These are phyloP conservation scores for Orbilia oligospora DNA, from an alignment of 2,329 filamentous ascomycete species.

Conservation along the genomic window DNA sequence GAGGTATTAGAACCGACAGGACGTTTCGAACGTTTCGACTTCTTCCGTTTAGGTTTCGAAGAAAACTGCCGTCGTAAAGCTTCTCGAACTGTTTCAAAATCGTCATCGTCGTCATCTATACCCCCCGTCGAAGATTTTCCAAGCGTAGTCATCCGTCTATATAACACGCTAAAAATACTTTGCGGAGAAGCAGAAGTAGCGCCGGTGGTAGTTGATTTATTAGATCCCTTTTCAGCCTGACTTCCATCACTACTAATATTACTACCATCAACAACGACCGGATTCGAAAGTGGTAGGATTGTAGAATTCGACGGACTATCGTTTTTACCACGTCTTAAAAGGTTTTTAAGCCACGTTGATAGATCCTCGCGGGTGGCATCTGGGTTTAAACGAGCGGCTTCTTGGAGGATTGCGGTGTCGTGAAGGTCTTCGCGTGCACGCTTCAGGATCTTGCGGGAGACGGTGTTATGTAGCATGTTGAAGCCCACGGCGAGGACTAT, in stretches of 20 bases:
- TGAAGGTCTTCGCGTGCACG: slow-evolving; percentile 51
- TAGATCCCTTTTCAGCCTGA: slow-evolving; percentile 35
- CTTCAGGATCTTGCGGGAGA: slow-evolving; percentile 59
- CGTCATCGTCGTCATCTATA: slow-evolving; percentile 62
- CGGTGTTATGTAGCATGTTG: slow-evolving; percentile 70
- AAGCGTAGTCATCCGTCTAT: slow-evolving; percentile 44
- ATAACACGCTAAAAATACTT: slow-evolving; percentile 40
- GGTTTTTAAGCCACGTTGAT: slow-evolving; percentile 38
- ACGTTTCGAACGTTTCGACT: not conserved
- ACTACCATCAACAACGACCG: slow-evolving; percentile 57
- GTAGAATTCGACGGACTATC: slow-evolving; percentile 45
- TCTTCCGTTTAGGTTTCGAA: slow-evolving; percentile 38
- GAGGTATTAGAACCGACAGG: slow-evolving; percentile 63
- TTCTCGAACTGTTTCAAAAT: slow-evolving; percentile 59
- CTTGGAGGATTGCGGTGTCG: slow-evolving; percentile 54
- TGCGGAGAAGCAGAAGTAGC: slow-evolving; percentile 3
- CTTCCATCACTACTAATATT: slow-evolving; percentile 59
- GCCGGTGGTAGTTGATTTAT: slow-evolving; percentile 14
- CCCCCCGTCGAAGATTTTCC: slow-evolving; percentile 13
- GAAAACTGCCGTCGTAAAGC: slow-evolving; percentile 47
- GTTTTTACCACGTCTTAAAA: slow-evolving; percentile 23
- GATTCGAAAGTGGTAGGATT: slow-evolving; percentile 40
- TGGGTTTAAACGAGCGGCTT: slow-evolving; percentile 41
- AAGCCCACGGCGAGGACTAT: slow-evolving; percentile 71
- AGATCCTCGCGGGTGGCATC: slow-evolving; percentile 36